Evolutionary conservation across 306 rosid species (phyloP), one percentile per base, ranked within the genome.

Genomic region (Fragaria iinumae): DNA sequence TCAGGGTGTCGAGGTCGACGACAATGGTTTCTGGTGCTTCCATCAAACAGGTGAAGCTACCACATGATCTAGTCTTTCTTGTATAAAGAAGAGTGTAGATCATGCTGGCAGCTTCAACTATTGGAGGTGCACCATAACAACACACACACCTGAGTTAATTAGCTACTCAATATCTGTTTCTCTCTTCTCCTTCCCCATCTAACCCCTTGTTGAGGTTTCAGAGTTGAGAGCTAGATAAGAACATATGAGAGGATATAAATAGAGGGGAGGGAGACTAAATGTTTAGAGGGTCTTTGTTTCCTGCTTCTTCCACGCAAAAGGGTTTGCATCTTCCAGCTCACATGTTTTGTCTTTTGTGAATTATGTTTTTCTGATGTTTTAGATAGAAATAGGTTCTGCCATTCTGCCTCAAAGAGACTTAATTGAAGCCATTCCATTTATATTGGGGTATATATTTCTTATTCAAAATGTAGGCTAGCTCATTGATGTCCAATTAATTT

Each of bases 71-170:
- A 45, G 72, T 84, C 88, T 80, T 74, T 39, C 81, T 57, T 52
- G 41, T 21, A 8, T 0, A 18, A 44, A 69, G 80, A 81, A 70
- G 81, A 86, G 80, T 67, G 69, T 84, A 91, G 97, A 91, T 91
- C 97, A 91, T 89, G 97, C 95, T 91, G 97, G 97, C 97, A 91
- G 97, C 97, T 91, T 91, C 93, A 91, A 72, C 97, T 70, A 71
- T 32, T 88, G 80, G 76, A 78, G 85, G 87, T 81, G 89, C 97
- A 88, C 80, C 79, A 70, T 29, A 53, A 23, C 44, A 23, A 13
- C 23, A 13, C 23, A 43, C 8, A 7, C 48, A 55, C 76, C 25
- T 63, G 49, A 44, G 32, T 8, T 63, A 36, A 23, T 7, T 63
- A 23, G 64, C 62, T n/a, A 8, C 64, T 23, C 64, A 57, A 11